These are phyloP conservation scores for Handroanthus guayacan DNA, from an alignment of 257 asterid species.

Conservation along the genomic window DNA sequence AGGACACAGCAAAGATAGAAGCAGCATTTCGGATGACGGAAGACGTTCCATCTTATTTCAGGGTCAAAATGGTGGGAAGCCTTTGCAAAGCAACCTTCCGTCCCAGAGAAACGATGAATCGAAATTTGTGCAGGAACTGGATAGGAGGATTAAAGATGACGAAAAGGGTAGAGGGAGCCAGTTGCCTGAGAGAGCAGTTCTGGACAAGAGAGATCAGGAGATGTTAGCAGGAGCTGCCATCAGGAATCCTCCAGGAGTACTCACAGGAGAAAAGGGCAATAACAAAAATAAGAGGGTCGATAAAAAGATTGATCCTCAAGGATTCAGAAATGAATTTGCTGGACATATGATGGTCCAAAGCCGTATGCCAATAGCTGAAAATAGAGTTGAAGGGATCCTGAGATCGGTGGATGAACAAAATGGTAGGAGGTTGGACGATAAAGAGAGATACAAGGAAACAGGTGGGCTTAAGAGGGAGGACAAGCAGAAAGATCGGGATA, in stretches of 20 bases:
- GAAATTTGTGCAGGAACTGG: constrained; percentile 65
- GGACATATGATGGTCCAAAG: constrained; percentile 45
- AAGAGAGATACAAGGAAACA: constrained; percentile 52
- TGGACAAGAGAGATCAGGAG: constrained; percentile 46
- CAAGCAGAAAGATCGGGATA: constrained; percentile 54
- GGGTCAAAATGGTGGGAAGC: constrained; percentile 58
- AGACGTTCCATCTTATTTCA: constrained; percentile 38
- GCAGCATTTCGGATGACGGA: constrained; percentile 43
- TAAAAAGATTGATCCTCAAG: constrained; percentile 46
- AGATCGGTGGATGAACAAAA: constrained; percentile 47
- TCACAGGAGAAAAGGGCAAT: constrained; percentile 51
- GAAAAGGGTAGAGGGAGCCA: constrained; percentile 50
- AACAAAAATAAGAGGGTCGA: constrained; percentile 49
- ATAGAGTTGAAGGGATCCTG: constrained; percentile 48
- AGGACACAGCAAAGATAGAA: constrained; percentile 42
- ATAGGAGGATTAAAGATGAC: constrained; percentile 63
- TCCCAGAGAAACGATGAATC: constrained; percentile 50
- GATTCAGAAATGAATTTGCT: constrained; percentile 36
- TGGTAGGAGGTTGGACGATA: constrained; percentile 48
- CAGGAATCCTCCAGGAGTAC: constrained; percentile 40
- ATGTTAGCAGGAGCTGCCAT: constrained; percentile 38
- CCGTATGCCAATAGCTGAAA: constrained; percentile 32
- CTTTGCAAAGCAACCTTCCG: constrained; percentile 39
- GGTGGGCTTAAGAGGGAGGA: constrained; percentile 45
- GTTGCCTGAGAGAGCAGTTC: constrained; percentile 47